Evolutionary conservation across 1,284 basidiomycete genomes (phyloP).

Genomic region (Pascua guehoae): DNA sequence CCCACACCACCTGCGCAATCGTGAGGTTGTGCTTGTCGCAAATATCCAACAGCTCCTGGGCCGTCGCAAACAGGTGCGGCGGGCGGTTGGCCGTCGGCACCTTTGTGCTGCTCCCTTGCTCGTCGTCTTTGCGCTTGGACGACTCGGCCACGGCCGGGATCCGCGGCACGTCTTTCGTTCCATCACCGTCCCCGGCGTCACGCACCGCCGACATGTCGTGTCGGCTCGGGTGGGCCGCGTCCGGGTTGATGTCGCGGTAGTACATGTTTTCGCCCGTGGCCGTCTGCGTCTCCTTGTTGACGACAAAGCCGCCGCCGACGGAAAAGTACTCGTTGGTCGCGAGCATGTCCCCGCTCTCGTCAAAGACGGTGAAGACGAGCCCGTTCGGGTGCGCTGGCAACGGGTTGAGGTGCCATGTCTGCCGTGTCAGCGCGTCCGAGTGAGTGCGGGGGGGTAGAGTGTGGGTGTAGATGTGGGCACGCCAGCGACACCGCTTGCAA

Average conservation of each 20-base stretch:
- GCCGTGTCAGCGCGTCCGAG: background rate
- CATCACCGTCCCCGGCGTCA: background rate
- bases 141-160: no score
- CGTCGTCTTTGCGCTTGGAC: background rate
- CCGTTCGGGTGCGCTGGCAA: constrained; percentile 65
- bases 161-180: no score
- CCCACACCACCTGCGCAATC: constrained; percentile 90
- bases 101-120: background rate
- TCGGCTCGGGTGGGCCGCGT: constrained; percentile 69
- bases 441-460: background rate
- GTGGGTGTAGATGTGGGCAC: background rate
- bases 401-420: constrained; percentile 38
- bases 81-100: constrained; percentile 48
- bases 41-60: constrained; percentile 26
- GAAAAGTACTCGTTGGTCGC: constrained; percentile 91
- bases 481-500: background rate
- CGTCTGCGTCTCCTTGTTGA: constrained; percentile 59
- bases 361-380: constrained; percentile 86
- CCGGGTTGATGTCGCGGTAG: constrained; percentile 90
- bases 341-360: constrained; percentile 72
- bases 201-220: constrained; percentile 57
- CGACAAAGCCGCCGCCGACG: constrained; percentile 80
- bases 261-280: constrained; percentile 94
- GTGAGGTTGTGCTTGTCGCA: constrained; percentile 62
- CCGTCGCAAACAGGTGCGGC: constrained; percentile 53